Evolutionary conservation across 139 green algal species (phyloP), one percentile per base, ranked within the genome.

Genomic region (Marvania coccoides): DNA sequence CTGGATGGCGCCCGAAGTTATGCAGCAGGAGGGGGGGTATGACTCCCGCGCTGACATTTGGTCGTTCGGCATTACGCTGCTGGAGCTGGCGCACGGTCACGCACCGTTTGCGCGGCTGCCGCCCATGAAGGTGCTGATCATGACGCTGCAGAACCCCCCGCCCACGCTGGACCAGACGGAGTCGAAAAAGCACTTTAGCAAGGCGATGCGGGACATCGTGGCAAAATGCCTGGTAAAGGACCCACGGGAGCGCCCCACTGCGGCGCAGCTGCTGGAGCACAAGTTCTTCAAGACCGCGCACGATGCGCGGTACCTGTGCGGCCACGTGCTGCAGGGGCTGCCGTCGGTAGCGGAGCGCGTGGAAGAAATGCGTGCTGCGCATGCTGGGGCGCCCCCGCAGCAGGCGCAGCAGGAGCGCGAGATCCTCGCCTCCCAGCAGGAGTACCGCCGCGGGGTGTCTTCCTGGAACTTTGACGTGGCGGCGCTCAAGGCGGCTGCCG

Each of bases 1-100:
- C 82, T 98, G 93, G 93, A 99, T 99, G 94, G 94, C 94, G 14
- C 94, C 94, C 1, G 94, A 99, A 81, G 94, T 99, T 48, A 97
- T 99, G 94, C 88, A 98, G 81, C 89, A 96, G 75, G 71, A 71
- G 78, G 34, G 39, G 13, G 48, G 87, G 54, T 97, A 97, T 69
- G 84, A 94, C 71, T 75, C 56, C 10, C 71, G 80, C 23, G 94
- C 94, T 26, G 94, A 99, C 85, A 97, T 99, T 37, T 99, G 94
- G 94, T 97, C 88, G 0, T 92, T 99, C 72, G 94, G 94, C 34
- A 99, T 99, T 82, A 98, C 94, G 7, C 74, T 96, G 40, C 75
- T 99, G 61, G 94, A 99, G 87, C 84, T 98, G 68, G 92, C 91
- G 13, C 91, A 99, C 78, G 94, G 94, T 7, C 91, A 98, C 77